phyloP scores from a whole-genome alignment of 2,329 filamentous ascomycete species.

The Epichloe gansuensis region DNA sequence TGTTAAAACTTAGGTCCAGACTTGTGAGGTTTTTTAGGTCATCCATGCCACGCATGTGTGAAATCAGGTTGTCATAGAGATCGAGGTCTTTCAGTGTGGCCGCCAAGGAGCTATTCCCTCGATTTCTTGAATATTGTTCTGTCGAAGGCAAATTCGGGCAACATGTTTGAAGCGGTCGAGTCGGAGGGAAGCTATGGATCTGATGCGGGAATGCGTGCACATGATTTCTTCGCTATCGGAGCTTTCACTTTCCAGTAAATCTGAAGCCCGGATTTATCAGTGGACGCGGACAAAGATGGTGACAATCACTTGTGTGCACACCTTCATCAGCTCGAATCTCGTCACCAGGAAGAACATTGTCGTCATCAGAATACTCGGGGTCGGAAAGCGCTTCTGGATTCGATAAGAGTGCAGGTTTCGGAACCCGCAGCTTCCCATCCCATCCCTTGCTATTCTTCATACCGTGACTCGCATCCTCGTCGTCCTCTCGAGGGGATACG shows the following conservation, averaged over 20 bases:
- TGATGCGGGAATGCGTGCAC: slow-evolving; percentile 75
- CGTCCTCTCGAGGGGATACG: slow-evolving; percentile 22
- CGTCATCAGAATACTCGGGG: slow-evolving; percentile 68
- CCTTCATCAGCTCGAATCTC: slow-evolving; percentile 74
- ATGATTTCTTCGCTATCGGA: slow-evolving; percentile 65
- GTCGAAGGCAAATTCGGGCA: slow-evolving; percentile 73
- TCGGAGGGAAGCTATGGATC: slow-evolving; percentile 63
- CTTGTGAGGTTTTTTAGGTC: slow-evolving; percentile 61
- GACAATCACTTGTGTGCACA: slow-evolving; percentile 20
- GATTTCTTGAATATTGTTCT: slow-evolving; percentile 78
- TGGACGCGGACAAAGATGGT: neutral
- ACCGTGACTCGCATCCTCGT: slow-evolving; percentile 33
- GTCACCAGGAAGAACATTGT: slow-evolving; percentile 57
- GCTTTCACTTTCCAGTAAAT: slow-evolving; percentile 49
- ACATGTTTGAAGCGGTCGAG: slow-evolving; percentile 74
- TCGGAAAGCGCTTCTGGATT: slow-evolving; percentile 79
- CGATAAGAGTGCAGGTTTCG: slow-evolving; percentile 46
- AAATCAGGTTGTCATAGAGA: slow-evolving; percentile 91
- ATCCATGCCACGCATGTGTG: slow-evolving; percentile 75
- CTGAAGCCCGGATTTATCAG: slow-evolving; percentile 24
- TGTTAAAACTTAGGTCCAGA: slow-evolving; percentile 94
- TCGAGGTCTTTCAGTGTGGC: slow-evolving; percentile 71
- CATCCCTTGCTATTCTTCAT: slow-evolving; percentile 57
- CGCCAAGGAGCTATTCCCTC: slow-evolving; percentile 58
- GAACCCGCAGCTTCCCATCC: slow-evolving; percentile 73